These are phyloP conservation scores for Candida quercuum DNA, from an alignment of 805 yeast species.

Conservation along the genomic window DNA sequence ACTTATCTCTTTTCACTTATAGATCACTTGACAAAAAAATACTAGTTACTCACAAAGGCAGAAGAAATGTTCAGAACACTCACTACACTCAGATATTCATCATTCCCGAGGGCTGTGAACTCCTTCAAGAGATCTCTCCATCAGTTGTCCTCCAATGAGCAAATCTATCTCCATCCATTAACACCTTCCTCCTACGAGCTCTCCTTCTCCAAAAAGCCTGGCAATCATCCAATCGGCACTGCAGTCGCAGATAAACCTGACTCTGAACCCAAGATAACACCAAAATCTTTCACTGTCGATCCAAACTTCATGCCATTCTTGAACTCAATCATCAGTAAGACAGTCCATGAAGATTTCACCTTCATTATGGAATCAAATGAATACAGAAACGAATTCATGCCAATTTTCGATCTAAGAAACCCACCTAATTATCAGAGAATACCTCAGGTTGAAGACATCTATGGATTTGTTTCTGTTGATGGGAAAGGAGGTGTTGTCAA, in stretches of 20 bases:
- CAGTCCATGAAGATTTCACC: constrained; percentile 40
- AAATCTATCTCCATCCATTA: constrained; percentile 11
- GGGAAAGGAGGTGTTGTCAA: constrained; percentile 47
- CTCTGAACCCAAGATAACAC: neutral
- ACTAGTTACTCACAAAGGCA: no score
- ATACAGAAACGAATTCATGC: constrained; percentile 52
- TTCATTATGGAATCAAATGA: constrained; percentile 52
- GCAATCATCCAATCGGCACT: constrained; percentile 5
- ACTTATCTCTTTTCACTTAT: no score
- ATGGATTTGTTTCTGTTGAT: constrained; percentile 65
- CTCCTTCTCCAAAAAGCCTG: constrained; percentile 14
- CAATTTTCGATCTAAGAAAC: constrained; percentile 64
- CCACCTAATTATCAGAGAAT: constrained; percentile 60
- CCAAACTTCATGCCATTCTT: constrained; percentile 7
- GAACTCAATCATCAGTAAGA: constrained; percentile 10
- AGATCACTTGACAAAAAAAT: no score
- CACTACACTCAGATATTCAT: neutral
- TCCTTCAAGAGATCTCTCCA: neutral
- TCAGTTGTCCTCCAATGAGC: constrained; percentile 6
- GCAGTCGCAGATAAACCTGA: neutral
- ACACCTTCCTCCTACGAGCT: constrained; percentile 1
- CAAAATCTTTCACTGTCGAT: constrained; percentile 8
- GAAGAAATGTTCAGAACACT: neutral
- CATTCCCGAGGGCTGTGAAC: no score
- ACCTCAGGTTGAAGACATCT: constrained; percentile 65